Conservation (phyloP, 148 eudicot species). For the Dysphania ambrosioides region DNA sequence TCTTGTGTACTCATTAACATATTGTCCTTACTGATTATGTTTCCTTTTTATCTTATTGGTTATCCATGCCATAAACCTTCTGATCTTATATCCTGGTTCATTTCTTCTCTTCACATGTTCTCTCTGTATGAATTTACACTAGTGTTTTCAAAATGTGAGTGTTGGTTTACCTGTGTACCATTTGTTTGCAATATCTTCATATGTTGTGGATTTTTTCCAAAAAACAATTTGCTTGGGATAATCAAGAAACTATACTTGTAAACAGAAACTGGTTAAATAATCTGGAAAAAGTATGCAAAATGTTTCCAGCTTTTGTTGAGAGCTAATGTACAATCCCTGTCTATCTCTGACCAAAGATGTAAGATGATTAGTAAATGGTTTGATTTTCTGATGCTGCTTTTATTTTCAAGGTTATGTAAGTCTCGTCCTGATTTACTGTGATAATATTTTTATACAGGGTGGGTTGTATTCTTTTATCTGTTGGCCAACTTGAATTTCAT, state of each 20-base stretch:
- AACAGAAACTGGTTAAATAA: not conserved
- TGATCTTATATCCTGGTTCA: not conserved
- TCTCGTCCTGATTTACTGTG: not conserved
- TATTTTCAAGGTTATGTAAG: not conserved
- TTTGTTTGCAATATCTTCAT: not conserved
- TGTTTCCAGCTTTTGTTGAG: not conserved
- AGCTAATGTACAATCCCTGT: not conserved
- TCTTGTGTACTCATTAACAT: not conserved
- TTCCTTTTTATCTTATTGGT: not conserved
- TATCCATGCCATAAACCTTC: not conserved
- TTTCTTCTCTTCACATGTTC: not conserved
- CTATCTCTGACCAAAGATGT: not conserved
- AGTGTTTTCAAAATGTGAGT: not conserved
- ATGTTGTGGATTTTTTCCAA: not conserved
- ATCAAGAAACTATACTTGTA: not conserved
- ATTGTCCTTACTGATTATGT: not conserved
- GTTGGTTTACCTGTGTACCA: not conserved
- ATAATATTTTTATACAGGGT: conserved; percentile 34
- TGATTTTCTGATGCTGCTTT: not conserved
- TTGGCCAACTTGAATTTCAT: conserved; percentile 74
- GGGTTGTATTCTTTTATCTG: conserved; percentile 75
- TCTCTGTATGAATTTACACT: not conserved
- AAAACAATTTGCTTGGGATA: not conserved
- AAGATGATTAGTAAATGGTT: not conserved
- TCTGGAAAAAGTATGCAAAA: not conserved